These are phyloP conservation scores for Cyberlindnera saturnus DNA, from an alignment of 805 yeast species.

Conservation along the genomic window DNA sequence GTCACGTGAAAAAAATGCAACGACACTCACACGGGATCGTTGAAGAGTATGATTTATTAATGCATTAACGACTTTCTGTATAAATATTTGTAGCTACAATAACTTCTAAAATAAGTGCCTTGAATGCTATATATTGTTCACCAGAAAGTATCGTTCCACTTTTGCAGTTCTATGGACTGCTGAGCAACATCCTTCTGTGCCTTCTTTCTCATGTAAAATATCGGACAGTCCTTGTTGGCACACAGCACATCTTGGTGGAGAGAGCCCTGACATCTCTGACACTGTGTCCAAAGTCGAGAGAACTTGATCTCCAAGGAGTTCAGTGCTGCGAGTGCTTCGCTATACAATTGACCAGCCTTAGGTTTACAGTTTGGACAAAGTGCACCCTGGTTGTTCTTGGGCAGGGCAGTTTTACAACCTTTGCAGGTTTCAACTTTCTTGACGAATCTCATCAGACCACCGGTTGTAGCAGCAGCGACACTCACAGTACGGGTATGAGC, in stretches of 20 bases:
- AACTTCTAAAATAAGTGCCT: no score
- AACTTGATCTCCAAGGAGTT: slow-evolving; percentile 77
- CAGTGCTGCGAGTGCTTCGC: slow-evolving; percentile 74
- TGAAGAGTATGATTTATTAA: neutral
- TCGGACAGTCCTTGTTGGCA: slow-evolving; percentile 94
- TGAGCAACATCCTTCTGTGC: slow-evolving; percentile 36
- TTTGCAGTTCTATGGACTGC: slow-evolving; percentile 32
- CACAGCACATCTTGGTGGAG: slow-evolving; percentile 94
- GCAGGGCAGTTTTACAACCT: slow-evolving; percentile 77
- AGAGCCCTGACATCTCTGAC: slow-evolving; percentile 96
- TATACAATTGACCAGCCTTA: slow-evolving; percentile 71
- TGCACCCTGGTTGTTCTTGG: slow-evolving; percentile 55
- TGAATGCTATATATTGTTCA: slow-evolving; percentile 2
- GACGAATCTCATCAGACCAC: slow-evolving; percentile 89
- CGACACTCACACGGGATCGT: slow-evolving; percentile 4
- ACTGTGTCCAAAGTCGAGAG: slow-evolving; percentile 92
- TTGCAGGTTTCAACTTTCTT: slow-evolving; percentile 85
- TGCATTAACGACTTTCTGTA: neutral
- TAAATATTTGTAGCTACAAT: no score
- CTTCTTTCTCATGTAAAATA: slow-evolving; percentile 86
- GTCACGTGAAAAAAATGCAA: neutral
- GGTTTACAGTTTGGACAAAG: slow-evolving; percentile 74
- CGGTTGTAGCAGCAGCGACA: slow-evolving; percentile 44
- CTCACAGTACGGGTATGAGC: slow-evolving; percentile 76
- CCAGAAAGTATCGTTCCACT: slow-evolving; percentile 32